Evolutionary conservation across 2,329 filamentous ascomycete genomes (phyloP).

Genomic region (Alternaria sp.): DNA sequence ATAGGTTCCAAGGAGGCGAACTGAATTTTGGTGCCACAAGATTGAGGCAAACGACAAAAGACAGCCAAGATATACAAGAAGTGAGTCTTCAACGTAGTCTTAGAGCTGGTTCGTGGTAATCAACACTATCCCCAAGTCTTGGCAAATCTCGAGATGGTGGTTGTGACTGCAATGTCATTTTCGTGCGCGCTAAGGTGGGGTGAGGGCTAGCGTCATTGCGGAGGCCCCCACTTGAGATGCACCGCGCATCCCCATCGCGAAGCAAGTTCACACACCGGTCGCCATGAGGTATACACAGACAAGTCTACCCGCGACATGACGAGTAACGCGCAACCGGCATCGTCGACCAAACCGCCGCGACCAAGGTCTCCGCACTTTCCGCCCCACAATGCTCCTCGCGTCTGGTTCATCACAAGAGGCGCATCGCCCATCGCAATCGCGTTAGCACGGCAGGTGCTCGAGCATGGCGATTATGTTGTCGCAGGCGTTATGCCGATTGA

Average conservation of each 20-base stretch:
- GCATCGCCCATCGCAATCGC: conserved; percentile 85
- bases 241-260: conserved; percentile 5
- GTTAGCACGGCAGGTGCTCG: conserved; percentile 79
- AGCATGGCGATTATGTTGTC: conserved; percentile 91
- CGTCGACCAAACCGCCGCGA: conserved; percentile 42
- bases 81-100: no score
- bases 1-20: not conserved
- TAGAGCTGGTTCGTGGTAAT: accelerated
- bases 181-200: conserved; percentile 24
- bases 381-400: conserved; percentile 73
- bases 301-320: conserved; percentile 16
- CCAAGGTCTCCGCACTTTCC: conserved; percentile 63
- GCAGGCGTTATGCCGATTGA: conserved; percentile 82
- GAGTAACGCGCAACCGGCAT: conserved; percentile 24
- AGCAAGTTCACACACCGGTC: not conserved
- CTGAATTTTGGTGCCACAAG: not conserved
- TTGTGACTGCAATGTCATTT: conserved; percentile 16
- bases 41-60: not conserved
- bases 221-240: conserved; percentile 19
- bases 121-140: conserved; percentile 8
- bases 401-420: conserved; percentile 91
- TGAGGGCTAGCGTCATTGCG: conserved; percentile 16
- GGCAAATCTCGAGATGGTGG: conserved; percentile 13
- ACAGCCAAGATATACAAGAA: not conserved
- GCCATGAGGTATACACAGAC: not conserved